Conservation (phyloP, 1,139 yeast genomes). For the Keqinozyma sinolaborantium region DNA sequence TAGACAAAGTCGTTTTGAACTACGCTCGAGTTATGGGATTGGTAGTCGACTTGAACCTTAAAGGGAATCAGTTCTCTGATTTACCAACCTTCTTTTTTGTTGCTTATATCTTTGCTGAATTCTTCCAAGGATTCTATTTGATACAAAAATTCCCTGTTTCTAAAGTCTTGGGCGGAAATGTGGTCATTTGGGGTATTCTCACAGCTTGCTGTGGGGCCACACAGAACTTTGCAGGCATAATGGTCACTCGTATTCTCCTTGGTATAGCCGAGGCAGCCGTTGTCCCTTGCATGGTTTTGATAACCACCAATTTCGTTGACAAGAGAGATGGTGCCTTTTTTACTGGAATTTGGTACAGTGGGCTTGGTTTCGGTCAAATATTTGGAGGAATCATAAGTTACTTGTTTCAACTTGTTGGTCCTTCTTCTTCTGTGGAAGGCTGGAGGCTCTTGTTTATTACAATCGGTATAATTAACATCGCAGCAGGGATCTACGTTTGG, state of each 20-base stretch:
- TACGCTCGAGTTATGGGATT: slow-evolving; percentile 52
- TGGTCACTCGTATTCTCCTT: slow-evolving; percentile 28
- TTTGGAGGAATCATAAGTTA: slow-evolving; percentile 37
- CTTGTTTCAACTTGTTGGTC: slow-evolving; percentile 33
- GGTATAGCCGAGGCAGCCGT: slow-evolving; percentile 42
- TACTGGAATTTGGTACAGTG: slow-evolving; percentile 35
- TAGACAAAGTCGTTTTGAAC: slow-evolving; percentile 41
- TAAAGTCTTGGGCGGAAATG: slow-evolving; percentile 31
- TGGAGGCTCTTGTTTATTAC: slow-evolving; percentile 39
- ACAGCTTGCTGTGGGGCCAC: slow-evolving; percentile 28
- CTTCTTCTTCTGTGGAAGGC: slow-evolving; percentile 16
- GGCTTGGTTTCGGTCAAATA: slow-evolving; percentile 38
- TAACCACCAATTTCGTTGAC: slow-evolving; percentile 39
- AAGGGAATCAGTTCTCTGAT: slow-evolving; percentile 37
- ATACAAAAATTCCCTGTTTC: slow-evolving; percentile 37
- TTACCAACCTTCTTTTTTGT: slow-evolving; percentile 40
- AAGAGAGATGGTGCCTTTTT: slow-evolving; percentile 33
- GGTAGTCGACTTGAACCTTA: slow-evolving; percentile 16
- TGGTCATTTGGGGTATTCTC: slow-evolving; percentile 40
- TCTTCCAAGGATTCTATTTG: slow-evolving; percentile 28
- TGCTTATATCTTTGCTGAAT: slow-evolving; percentile 46
- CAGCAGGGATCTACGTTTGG: slow-evolving; percentile 25
- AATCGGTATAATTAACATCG: slow-evolving; percentile 30
- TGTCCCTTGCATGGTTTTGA: slow-evolving; percentile 40
- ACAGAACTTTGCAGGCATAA: slow-evolving; percentile 26